A percentile compares a stretch with the other conserved stretches of the same genome.
phyloP scores from a whole-genome alignment of 2,329 filamentous ascomycete species.

The Cytospora mali region DNA sequence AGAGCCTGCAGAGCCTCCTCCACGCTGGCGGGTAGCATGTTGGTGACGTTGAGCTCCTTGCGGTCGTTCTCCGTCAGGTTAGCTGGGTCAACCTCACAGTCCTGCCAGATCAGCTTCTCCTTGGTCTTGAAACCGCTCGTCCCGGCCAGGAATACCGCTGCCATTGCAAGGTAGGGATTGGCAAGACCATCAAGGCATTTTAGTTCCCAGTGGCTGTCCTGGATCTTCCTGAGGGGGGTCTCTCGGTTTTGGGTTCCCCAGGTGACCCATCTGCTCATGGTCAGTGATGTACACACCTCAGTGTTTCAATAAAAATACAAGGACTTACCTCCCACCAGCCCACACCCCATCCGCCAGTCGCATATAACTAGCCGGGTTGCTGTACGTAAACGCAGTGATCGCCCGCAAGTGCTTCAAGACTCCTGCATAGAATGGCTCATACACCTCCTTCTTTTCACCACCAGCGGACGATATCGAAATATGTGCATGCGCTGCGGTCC shows the following conservation, averaged over 20 bases:
- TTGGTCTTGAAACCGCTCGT: slow-evolving; percentile 53
- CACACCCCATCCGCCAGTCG: slow-evolving; percentile 70
- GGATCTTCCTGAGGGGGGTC: slow-evolving; percentile 69
- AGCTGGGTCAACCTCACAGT: slow-evolving; percentile 60
- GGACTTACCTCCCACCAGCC: slow-evolving; percentile 64
- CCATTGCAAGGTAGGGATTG: slow-evolving; percentile 73
- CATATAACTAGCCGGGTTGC: slow-evolving; percentile 68
- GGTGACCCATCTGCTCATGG: slow-evolving; percentile 57
- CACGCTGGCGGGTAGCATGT: slow-evolving; percentile 57
- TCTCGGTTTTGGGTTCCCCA: slow-evolving; percentile 86
- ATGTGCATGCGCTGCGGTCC: slow-evolving; percentile 71
- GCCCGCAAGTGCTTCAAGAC: slow-evolving; percentile 67
- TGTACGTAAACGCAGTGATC: slow-evolving; percentile 70
- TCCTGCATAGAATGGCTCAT: slow-evolving; percentile 71
- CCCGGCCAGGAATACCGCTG: slow-evolving; percentile 63
- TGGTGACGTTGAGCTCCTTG: slow-evolving; percentile 52
- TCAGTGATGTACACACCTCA: neutral
- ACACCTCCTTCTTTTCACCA: slow-evolving; percentile 46
- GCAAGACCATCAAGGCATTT: slow-evolving; percentile 78
- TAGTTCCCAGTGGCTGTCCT: slow-evolving; percentile 73
- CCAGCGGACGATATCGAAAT: slow-evolving; percentile 61
- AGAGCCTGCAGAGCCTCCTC: slow-evolving; percentile 58
- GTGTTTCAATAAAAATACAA: too few species aligned
- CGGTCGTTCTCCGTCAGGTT: slow-evolving; percentile 50
- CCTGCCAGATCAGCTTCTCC: slow-evolving; percentile 49